Conservation (phyloP, 352 stramenopile genomes). For the Pythium rhizo-oryzae region DNA sequence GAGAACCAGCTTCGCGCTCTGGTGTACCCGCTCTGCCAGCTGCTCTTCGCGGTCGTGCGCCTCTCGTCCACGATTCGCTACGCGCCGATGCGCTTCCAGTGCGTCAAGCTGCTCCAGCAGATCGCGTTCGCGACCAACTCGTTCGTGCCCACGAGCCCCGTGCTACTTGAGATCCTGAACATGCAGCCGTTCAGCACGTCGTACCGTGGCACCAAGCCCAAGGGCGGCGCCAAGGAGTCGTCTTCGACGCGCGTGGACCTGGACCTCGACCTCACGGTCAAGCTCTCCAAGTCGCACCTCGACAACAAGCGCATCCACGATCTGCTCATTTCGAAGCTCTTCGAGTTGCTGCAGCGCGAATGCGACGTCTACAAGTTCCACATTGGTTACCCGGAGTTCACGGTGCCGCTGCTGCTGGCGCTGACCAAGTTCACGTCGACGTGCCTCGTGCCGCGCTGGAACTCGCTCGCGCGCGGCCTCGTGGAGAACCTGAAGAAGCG, state of each 20-base stretch:
- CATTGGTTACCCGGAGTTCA: constrained; percentile 95
- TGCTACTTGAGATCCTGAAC: constrained; percentile 95
- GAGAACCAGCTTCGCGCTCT: constrained; percentile 90
- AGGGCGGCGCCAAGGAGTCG: constrained; percentile 30
- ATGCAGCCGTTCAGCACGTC: constrained; percentile 90
- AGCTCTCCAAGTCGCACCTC: constrained; percentile 91
- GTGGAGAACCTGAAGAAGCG: constrained; percentile 74
- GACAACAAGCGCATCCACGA: constrained; percentile 89
- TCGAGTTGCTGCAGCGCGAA: constrained; percentile 95
- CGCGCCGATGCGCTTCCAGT: constrained; percentile 96
- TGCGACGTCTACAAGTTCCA: constrained; percentile 96
- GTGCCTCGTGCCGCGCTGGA: constrained; percentile 80
- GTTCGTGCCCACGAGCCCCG: constrained; percentile 95
- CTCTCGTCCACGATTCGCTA: constrained; percentile 81
- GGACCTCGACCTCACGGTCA: constrained; percentile 86
- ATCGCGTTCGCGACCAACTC: constrained; percentile 93
- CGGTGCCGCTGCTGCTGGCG: constrained; percentile 84
- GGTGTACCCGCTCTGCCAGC: constrained; percentile 96
- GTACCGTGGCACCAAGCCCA: constrained; percentile 62
- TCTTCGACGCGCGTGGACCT: constrained; percentile 48
- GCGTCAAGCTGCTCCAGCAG: constrained; percentile 96
- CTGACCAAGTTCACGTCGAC: constrained; percentile 91
- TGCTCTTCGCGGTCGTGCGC: constrained; percentile 74
- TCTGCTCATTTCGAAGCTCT: constrained; percentile 89
- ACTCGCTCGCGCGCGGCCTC: constrained; percentile 62